Evolutionary conservation across 129 eudicot genomes (phyloP).

Genomic region (carrot (Daucus carota)): DNA sequence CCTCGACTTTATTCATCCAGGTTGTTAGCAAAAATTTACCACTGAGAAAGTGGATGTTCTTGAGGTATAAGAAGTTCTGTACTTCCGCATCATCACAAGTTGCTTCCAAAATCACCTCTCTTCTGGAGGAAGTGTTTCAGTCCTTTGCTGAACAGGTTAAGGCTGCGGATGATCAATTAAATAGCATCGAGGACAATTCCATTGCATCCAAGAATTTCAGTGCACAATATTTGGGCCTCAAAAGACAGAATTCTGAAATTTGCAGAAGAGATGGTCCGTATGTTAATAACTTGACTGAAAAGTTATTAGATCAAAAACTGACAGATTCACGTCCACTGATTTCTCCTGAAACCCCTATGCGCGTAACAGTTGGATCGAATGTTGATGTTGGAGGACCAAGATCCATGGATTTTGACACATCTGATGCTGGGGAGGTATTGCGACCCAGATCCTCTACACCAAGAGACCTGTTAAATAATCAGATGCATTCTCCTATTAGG

Average conservation of each 20-base stretch:
- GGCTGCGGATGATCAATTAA: conserved; percentile 29
- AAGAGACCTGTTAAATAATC: conserved; percentile 33
- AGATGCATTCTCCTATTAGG: conserved; percentile 34
- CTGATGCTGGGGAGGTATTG: conserved; percentile 42
- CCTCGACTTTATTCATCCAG: conserved; percentile 36
- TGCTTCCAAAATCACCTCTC: conserved; percentile 47
- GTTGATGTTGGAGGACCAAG: conserved; percentile 44
- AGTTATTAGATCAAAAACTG: conserved; percentile 32
- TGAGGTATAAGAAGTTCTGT: conserved; percentile 47
- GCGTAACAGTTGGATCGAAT: conserved; percentile 26
- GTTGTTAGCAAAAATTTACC: conserved; percentile 59
- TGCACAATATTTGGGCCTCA: conserved; percentile 31
- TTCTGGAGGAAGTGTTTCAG: conserved; percentile 50
- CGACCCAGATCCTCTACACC: conserved; percentile 56
- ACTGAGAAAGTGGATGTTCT: conserved; percentile 53
- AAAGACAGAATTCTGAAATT: conserved; percentile 35
- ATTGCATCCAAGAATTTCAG: conserved; percentile 34
- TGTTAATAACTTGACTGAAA: conserved; percentile 25
- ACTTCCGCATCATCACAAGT: conserved; percentile 48
- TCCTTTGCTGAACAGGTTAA: conserved; percentile 51
- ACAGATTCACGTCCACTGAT: conserved; percentile 30
- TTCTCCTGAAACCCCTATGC: conserved; percentile 25
- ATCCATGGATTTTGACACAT: conserved; percentile 46
- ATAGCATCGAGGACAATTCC: conserved; percentile 28
- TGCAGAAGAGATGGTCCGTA: conserved; percentile 32